Base-by-base conservation (phyloP, 2,329 filamentous ascomycete species). In the Hypomyces perniciosus region DNA sequence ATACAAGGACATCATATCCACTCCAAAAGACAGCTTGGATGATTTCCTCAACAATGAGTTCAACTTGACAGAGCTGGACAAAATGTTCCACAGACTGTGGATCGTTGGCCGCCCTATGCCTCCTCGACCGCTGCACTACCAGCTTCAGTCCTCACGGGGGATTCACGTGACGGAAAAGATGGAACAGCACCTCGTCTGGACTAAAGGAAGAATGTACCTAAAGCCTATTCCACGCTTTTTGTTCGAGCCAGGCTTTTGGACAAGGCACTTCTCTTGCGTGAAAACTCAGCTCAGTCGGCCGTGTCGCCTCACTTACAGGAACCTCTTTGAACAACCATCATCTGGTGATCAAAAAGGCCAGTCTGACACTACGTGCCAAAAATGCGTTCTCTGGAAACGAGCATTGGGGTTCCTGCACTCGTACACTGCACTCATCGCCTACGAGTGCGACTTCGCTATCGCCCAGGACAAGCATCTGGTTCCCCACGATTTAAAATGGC, bases 191-290 rank as follows among this genome's bases (percentile, higher is more conserved):
- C 48, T 54, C 26, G 43, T 51, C 8, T 47, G 44, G 33, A 34
- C 29, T 5, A 44, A 29, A 3, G 39, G 26, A 1, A 43, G 31
- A 31, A 46, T 54, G 12, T 51, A 44, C 28, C 10, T 54, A 27
- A 54, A 54, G 13, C 52, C 52, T 6, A 13, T 54, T 26, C 52
- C 52, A 2, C 44, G 26, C 8, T 54, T 45, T 28, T 28, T 54
- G 4, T 27, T 54, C 13, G 44, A 51, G 2, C 28, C 40, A 2
- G 4, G 35, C 12, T 54, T 51, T 10, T 54, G 51, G 51, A 9
- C 4, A 1, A n/a, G 48, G 9, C 29, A 40, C 1, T 20, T 20
- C 20, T 20, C 20, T 20, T 20, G 20, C 20, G 2, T 20, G 20
- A 20, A 20, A 3, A 20, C 39, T 53, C 26, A 31, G 29, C 5